Base-by-base conservation (phyloP, 2,329 filamentous ascomycete species). In the Domatiomyces globalis region DNA sequence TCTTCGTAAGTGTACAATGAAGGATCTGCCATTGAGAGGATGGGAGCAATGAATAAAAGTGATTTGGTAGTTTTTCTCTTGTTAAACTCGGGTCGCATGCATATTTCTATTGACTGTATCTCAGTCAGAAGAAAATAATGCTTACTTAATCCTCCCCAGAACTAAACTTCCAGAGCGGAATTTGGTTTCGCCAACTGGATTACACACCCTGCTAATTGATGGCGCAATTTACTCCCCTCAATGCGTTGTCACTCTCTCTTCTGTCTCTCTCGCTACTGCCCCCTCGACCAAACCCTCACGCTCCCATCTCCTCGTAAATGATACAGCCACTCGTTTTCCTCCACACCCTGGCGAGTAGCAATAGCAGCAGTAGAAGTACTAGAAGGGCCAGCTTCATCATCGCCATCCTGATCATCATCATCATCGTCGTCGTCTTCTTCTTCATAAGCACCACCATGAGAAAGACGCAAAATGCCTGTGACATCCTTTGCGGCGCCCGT, bases 401-500 rank as follows among this genome's bases (percentile, higher is more conserved):
- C 49, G 20, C 6, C 27, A 46, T 4, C 22, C 20, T 58, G 52
- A 6, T 55, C 51, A 51, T 54, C 54, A 15, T 56, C 54, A 9
- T 51, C 50, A 3, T 57, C 61, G 27, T 63, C 64, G 15, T 67
- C 63, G 17, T 54, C 59, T 27, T 51, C 52, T 15, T 60, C 63
- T 43, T 63, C 70, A 58, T 61, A 65, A 42, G 62, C 67, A 15
- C 70, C 71, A 2, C 81, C 81, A 45, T 75, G 73, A 17, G 84
- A 89, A 48, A 92, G 74, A 58, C 88, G 77, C 56, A 95, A 63
- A 44, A 95, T 87, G 2, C 90, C 90, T 68, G 86, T 94, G 29
- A 96, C 86, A 67, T 95, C 90, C 64, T 78, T 83, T 56, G 90
- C 89, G n/a, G 82, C 81, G 0, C 90, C 90, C 0, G 88, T 94